phyloP scores from a whole-genome alignment of 1,139 yeast genomes.

The Candida sanyaensis region DNA sequence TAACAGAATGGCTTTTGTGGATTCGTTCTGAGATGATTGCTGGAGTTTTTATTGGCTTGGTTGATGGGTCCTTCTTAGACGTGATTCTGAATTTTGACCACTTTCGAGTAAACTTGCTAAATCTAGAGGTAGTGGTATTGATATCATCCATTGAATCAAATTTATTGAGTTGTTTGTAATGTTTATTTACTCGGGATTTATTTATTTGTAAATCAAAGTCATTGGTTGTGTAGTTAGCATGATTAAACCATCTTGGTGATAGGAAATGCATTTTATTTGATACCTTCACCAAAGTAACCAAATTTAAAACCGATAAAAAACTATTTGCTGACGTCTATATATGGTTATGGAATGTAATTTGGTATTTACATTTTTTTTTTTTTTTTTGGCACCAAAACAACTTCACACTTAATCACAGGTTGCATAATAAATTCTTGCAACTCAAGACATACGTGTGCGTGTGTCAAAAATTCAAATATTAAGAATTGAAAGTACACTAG shows the following conservation, averaged over 20 bases:
- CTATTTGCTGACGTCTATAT: no score
- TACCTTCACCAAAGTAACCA: neutral
- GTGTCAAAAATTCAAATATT: no score
- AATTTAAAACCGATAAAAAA: no score
- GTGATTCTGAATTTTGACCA: slow-evolving; percentile 2
- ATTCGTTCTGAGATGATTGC: slow-evolving; percentile 2
- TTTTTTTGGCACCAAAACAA: neutral
- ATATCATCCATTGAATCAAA: neutral
- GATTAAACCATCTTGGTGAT: neutral
- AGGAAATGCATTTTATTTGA: neutral
- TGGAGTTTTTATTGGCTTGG: neutral
- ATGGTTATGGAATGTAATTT: neutral
- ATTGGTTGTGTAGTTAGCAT: neutral
- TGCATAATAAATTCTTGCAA: neutral
- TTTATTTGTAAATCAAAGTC: neutral
- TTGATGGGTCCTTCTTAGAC: neutral
- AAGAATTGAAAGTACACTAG: neutral
- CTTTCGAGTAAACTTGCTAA: neutral
- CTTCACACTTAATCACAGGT: neutral
- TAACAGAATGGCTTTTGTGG: slow-evolving; percentile 5
- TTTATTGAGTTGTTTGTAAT: neutral
- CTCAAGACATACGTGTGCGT: neutral
- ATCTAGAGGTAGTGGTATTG: neutral
- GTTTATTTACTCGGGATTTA: neutral
- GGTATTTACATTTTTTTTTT: neutral